Percentiles rank a stretch among this genome's conserved stretches.
Evolutionary conservation across 1,284 basidiomycete species (phyloP).

Genomic region (Fistulina hepatica): DNA sequence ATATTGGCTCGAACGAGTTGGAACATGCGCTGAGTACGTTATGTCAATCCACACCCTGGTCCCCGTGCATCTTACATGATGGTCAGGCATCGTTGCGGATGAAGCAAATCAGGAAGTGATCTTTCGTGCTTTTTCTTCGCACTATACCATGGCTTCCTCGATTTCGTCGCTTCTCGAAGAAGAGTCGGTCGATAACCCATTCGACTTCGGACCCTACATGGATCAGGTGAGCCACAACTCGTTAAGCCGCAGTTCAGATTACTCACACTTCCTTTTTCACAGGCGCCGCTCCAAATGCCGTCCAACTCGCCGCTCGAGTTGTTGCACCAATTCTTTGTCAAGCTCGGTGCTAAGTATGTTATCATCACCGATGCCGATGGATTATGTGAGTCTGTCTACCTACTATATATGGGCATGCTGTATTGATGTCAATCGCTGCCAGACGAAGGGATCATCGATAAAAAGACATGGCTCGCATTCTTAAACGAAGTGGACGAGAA

Average conservation of each 20-base stretch:
- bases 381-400: conserved; percentile 45
- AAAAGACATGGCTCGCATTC: conserved; percentile 86
- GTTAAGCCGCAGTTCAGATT: conserved; percentile 4
- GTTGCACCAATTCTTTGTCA: conserved; percentile 85
- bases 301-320: conserved; percentile 81
- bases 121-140: conserved; percentile 44
- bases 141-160: conserved; percentile 38
- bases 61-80: conserved; percentile 12
- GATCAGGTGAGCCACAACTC: conserved; percentile 59
- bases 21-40: conserved; percentile 83
- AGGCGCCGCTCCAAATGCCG: conserved; percentile 79
- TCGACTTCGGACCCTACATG: conserved; percentile 85
- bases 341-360: conserved; percentile 85
- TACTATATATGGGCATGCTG: conserved; percentile 1
- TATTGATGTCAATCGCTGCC: conserved; percentile 8
- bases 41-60: conserved; percentile 6
- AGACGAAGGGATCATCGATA: conserved; percentile 88
- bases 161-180: conserved; percentile 47
- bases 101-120: conserved; percentile 54
- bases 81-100: conserved; percentile 63
- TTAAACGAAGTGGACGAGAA: conserved; percentile 61
- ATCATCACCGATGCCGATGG: conserved; percentile 79
- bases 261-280: conserved; percentile 5
- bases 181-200: conserved; percentile 40
- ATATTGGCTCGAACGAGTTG: conserved; percentile 86